Base-by-base conservation (phyloP, 768 basidiomycete species). In the Leccinum olivaceopallidum region DNA sequence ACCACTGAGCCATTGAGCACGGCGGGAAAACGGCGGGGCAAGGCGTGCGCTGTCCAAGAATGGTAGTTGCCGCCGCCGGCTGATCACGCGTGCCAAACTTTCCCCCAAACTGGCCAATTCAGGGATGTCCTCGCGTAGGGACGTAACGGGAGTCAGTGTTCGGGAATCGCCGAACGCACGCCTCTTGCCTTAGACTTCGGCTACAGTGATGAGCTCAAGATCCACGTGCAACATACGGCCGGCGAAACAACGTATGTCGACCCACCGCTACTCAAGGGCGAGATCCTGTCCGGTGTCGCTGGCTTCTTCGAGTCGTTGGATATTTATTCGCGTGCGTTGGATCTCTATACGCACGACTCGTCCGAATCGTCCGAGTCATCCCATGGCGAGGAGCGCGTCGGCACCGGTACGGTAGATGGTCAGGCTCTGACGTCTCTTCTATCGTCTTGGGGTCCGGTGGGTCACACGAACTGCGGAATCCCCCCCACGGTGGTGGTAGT, bases 191-290 rank as follows among this genome's bases (percentile, higher is more conserved):
- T 26, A 26, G 26, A 26, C 26, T 26, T 26, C 26, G 26, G 26
- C 26, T 26, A 26, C 26, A 26, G 26, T 26, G 26, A 26, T 26
- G 26, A 89, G 84, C 76, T 92, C 9, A 83, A 86, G 5, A 80
- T 90, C 42, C 79, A 81, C 64, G 75, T 86, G 57, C 81, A 77
- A 54, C 79, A 82, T 58, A 73, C 84, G 18, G 80, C 81, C n/a
- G 87, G 87, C 5, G 81, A 83, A 65, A 74, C 78, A 8, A 60
- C 75, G 36, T 92, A 84, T 67, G 79, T 78, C 39, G 83, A 88
- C 0, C 89, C 89, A 14, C 84, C 88, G 0, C 80, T 92, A 3
- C 84, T 85, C 4, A 85, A 85, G 63, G 88, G 83, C 60, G 90
- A 90, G 69, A 88, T 92, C 57, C 77, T 90, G 39, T 85, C 81